Evolutionary conservation across 345 rosid genomes (phyloP).

Genomic region (Reutealis trisperma): DNA sequence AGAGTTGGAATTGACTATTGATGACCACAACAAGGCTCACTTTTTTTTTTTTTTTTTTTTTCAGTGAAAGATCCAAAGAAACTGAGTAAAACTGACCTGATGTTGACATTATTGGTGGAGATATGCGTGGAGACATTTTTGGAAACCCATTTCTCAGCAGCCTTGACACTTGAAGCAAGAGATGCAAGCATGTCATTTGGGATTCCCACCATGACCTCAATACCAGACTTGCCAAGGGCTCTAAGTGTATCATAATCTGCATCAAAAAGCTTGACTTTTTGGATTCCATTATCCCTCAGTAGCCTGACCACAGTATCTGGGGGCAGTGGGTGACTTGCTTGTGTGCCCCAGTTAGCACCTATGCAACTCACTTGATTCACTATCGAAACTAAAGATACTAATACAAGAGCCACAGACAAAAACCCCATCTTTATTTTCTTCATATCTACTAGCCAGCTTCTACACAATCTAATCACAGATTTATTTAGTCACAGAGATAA

Average conservation of each 20-base stretch:
- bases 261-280: constrained; percentile 91
- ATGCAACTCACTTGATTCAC: constrained; percentile 44
- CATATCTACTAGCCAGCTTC: constrained; percentile 16
- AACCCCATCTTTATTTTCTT: constrained; percentile 25
- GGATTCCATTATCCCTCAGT: constrained; percentile 68
- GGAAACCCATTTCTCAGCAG: constrained; percentile 94
- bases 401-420: constrained; percentile 22
- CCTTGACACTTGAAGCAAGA: constrained; percentile 63
- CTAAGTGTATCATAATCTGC: constrained; percentile 68
- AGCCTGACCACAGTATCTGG: constrained; percentile 73
- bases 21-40: not conserved
- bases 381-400: constrained; percentile 31
- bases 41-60: too few relatives aligned
- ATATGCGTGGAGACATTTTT: constrained; percentile 76
- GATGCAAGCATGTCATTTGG: constrained; percentile 87
- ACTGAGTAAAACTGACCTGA: constrained; percentile 51
- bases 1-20: not conserved
- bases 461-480: not conserved
- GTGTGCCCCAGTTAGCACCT: constrained; percentile 84
- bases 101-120: constrained; percentile 54
- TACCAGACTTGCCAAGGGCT: constrained; percentile 67
- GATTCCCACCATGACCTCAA: constrained; percentile 98
- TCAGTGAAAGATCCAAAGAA: not conserved
- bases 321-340: constrained; percentile 70
- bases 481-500: not conserved